Evolutionary conservation across 2,329 filamentous ascomycete genomes (phyloP).

Genomic region (Simplicillium sp.): DNA sequence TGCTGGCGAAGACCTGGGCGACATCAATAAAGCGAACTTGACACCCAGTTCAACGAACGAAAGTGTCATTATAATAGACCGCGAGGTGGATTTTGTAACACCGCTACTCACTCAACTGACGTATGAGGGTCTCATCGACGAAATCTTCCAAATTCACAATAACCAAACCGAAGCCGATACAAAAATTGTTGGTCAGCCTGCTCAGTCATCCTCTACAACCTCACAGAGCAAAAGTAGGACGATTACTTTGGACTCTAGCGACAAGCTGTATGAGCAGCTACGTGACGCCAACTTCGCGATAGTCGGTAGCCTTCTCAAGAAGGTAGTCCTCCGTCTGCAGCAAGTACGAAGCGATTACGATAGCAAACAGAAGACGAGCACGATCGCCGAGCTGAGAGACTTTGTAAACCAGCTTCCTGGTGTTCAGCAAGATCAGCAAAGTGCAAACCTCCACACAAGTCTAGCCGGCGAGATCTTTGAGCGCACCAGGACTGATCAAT

Average conservation of each 20-base stretch:
- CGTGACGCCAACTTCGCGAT: constrained; percentile 93
- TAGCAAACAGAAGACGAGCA: constrained; percentile 78
- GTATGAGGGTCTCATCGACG: constrained; percentile 92
- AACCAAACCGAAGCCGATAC: constrained; percentile 92
- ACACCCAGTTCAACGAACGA: constrained; percentile 83
- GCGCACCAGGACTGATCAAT: constrained; percentile 79
- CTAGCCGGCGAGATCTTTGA: constrained; percentile 95
- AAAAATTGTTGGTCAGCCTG: constrained; percentile 70
- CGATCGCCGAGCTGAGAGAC: constrained; percentile 81
- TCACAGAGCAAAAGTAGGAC: constrained; percentile 68
- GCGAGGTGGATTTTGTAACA: constrained; percentile 89
- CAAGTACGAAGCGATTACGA: constrained; percentile 80
- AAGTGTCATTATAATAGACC: constrained; percentile 88
- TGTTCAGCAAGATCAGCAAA: constrained; percentile 89
- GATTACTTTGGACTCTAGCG: constrained; percentile 78
- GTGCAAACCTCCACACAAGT: constrained; percentile 82
- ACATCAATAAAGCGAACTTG: constrained; percentile 54
- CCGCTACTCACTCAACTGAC: constrained; percentile 89
- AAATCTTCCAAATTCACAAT: constrained; percentile 82
- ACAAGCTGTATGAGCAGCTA: constrained; percentile 79
- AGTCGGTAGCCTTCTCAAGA: constrained; percentile 80
- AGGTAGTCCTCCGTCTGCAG: constrained; percentile 78
- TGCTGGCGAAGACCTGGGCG: constrained; percentile 65
- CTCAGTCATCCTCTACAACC: constrained; percentile 49
- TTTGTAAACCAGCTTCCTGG: constrained; percentile 91